These are phyloP conservation scores for Epicoccum nigrum DNA, from an alignment of 2,329 filamentous ascomycete genomes.

Conservation along the genomic window DNA sequence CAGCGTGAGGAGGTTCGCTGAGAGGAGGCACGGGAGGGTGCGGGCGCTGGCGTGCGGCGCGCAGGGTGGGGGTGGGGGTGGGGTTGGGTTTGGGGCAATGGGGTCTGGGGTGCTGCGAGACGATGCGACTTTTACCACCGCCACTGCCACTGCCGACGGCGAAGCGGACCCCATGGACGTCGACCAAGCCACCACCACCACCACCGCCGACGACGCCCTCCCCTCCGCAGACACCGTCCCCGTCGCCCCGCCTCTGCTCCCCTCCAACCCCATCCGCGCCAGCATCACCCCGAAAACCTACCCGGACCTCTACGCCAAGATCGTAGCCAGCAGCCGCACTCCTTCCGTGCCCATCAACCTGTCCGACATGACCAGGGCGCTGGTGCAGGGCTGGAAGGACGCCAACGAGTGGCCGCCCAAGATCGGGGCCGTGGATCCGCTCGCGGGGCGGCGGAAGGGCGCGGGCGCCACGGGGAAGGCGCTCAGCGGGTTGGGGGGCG, in stretches of 20 bases:
- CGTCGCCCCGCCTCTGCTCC: conserved; percentile 73
- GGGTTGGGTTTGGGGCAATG: too few relatives aligned
- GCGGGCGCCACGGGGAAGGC: conserved; percentile 1
- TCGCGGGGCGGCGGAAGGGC: conserved; percentile 47
- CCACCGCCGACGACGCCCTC: not conserved
- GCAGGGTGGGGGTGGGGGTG: too few relatives aligned
- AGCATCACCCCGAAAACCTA: conserved; percentile 78
- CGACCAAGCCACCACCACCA: not conserved
- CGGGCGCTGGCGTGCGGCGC: not conserved
- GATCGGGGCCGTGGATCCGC: conserved; percentile 56
- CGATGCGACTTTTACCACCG: too few relatives aligned
- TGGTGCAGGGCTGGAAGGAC: conserved; percentile 89
- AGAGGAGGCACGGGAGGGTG: not conserved
- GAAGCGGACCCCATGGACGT: conserved; percentile 4
- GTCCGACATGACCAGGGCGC: conserved; percentile 76
- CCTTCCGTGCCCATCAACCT: conserved; percentile 90
- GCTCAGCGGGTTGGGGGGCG: not conserved
- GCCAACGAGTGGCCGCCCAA: conserved; percentile 91
- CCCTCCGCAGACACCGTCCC: conserved; percentile 63
- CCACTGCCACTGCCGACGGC: conserved; percentile 2
- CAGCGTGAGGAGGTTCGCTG: conserved; percentile 51
- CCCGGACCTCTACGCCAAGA: conserved; percentile 85
- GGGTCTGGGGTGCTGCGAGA: too few relatives aligned
- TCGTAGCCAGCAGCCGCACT: conserved; percentile 78
- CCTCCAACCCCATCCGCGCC: conserved; percentile 75